Evolutionary conservation across 2,329 filamentous ascomycete genomes (phyloP), one percentile per base, ranked within the genome.

Genomic region (Trichoderma koningii): DNA sequence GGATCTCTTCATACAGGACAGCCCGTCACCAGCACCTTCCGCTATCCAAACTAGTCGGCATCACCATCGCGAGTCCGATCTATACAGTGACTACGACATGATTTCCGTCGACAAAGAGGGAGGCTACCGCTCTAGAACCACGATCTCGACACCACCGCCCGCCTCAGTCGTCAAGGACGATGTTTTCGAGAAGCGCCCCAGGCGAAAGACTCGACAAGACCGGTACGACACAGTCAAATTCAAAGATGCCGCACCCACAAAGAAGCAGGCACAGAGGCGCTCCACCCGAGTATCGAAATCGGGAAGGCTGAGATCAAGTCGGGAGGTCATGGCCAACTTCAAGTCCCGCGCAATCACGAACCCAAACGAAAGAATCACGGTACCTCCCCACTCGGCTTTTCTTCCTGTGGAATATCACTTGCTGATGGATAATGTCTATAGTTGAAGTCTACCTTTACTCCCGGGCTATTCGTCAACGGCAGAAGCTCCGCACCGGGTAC

Each of bases 291-390:
- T 47, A 5, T 30, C 55, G 5, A 70, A 70, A 41, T 76, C 73
- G 41, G 73, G 73, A n/a, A 70, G 61, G 14, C 66, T 78, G 42
- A 70, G 72, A 6, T 77, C 77, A 0, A 73, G 78, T 15, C 79
- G 78, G 61, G 80, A 83, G 47, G 76, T 88, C 7, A 82, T 87
- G 73, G 74, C 79, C 7, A 82, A 82, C 21, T 90, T 89, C 67
- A 76, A 76, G 14, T 87, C 87, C 1, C 73, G 80, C 3, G 82
- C 82, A 59, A 80, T 89, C 48, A 73, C 80, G 12, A 78, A 79
- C 15, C 69, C 80, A 15, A 79, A 79, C 19, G 68, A 68, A 7
- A 72, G 70, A 53, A 65, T 78, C 23, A 77, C 71, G 14, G 78
- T 78, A 56, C 64, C 73, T 65, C 3, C 17, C n/a, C 17, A 28